Base-by-base conservation (phyloP, 345 rosid genomes). In the Pistacia atlantica region DNA sequence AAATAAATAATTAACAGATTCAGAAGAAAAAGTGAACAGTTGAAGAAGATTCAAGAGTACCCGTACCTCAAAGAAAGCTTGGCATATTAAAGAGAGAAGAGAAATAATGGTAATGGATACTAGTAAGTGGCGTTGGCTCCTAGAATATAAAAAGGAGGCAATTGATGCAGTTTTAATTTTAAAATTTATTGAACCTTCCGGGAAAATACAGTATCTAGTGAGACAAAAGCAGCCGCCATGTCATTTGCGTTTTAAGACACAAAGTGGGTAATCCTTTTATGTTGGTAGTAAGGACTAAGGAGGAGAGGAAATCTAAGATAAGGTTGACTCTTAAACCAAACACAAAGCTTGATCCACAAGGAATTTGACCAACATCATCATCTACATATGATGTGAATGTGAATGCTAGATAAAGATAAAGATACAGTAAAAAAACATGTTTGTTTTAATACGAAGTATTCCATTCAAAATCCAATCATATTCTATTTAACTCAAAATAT, bases 201-300 rank as follows among this genome's bases (percentile, higher is more conserved):
- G 38, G 81, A 73, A 79, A 37, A 33, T 20, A 62, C 9, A 0
- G 1, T 5, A 42, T 42, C 46, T 42, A 42, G 46, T 0, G 68
- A 33, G 77, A 49, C 63, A 66, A 35, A 14, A 3, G 13, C 35
- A 51, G 81, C 81, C 77, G 70, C 78, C 81, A 35, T 7, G 8
- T 31, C 33, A 25, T 25, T 25, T 25, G 25, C 25, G 25, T 25
- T 25, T 25, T 25, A 25, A 25, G 25, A 25, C 25, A 38, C 20
- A 12, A 49, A 38, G 7, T 3, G 71, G 55, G 38, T 3, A 68
- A 37, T 57, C 52, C 35, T 38, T n/a, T 12, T 37, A 7, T 25
- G 51, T 12, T 16, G 22, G 7, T 17, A 25, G 25, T 25, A 25
- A 25, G 25, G 25, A 2, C n/a, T 2, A 0, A 14, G 14, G 35